Conservation (phyloP, 1,139 yeast species). For the Blastobotrys persicus region DNA sequence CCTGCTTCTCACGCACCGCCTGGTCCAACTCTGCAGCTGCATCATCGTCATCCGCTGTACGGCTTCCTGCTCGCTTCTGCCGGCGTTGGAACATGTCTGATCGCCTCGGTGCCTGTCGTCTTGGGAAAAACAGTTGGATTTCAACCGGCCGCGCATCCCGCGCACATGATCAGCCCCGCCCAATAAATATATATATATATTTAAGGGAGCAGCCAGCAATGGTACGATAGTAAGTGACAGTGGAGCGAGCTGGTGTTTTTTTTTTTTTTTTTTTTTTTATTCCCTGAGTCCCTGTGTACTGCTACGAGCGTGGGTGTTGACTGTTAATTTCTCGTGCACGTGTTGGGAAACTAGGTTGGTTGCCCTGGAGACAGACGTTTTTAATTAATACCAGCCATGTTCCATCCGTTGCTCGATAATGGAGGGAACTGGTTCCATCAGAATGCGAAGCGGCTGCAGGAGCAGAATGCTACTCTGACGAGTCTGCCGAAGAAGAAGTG, state of each 20-base stretch:
- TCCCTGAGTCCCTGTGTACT: not conserved
- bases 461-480: not conserved
- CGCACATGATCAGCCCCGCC: not conserved
- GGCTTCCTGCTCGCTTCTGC: not conserved
- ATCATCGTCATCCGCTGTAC: not conserved
- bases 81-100: conserved; percentile 6
- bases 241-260: not conserved
- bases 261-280: too few species aligned
- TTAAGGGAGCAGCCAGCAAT: not conserved
- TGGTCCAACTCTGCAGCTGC: not conserved
- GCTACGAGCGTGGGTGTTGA: too few species aligned
- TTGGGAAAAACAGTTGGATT: not conserved
- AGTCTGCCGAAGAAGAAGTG: conserved; percentile 10
- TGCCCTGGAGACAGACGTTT: too few species aligned
- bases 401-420: conserved; percentile 1
- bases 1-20: not conserved
- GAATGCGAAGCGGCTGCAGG: not conserved
- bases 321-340: too few species aligned
- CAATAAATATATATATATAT: too few species aligned
- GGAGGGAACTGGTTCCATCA: conserved; percentile 6
- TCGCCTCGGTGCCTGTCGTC: not conserved
- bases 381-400: conserved; percentile 1
- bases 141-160: not conserved
- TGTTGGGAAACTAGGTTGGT: too few species aligned
- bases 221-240: not conserved